phyloP scores from a whole-genome alignment of 2,329 filamentous ascomycete species.

The Diplodia intermedia region DNA sequence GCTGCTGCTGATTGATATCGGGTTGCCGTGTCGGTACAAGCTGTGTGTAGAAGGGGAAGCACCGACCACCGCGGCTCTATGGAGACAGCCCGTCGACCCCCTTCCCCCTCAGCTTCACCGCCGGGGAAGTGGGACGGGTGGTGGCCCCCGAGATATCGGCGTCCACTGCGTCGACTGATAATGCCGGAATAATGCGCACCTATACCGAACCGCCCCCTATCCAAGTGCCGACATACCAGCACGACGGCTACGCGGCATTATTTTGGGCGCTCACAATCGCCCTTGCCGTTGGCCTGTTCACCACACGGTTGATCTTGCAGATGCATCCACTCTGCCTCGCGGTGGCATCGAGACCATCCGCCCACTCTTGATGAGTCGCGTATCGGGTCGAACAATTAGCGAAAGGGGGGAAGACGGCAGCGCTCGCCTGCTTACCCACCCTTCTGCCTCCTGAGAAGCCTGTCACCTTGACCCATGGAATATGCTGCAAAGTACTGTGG shows the following conservation, averaged over 20 bases:
- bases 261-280: constrained; percentile 8
- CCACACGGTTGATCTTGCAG: constrained; percentile 16
- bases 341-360: constrained; percentile 4
- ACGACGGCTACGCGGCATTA: constrained; percentile 8
- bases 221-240: not conserved
- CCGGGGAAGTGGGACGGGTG: constrained; percentile 5
- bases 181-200: constrained; percentile 10
- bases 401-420: not conserved
- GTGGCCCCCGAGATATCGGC: not conserved
- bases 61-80: constrained; percentile 1
- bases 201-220: not conserved
- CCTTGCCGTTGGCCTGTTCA: not conserved
- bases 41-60: too few species aligned
- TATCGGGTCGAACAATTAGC: constrained; percentile 16
- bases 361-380: constrained; percentile 27
- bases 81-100: not conserved
- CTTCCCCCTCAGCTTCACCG: constrained; percentile 15
- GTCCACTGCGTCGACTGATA: not conserved
- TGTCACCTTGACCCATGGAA: not conserved
- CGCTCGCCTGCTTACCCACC: not conserved
- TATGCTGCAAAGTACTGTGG: not conserved
- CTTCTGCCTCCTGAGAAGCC: not conserved
- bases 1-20: constrained; percentile 12
- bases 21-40: constrained; percentile 9
- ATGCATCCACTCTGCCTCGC: not conserved